Evolutionary conservation across 805 yeast species (phyloP), one percentile per base, ranked within the genome.

Genomic region (Candida dajiaensis): DNA sequence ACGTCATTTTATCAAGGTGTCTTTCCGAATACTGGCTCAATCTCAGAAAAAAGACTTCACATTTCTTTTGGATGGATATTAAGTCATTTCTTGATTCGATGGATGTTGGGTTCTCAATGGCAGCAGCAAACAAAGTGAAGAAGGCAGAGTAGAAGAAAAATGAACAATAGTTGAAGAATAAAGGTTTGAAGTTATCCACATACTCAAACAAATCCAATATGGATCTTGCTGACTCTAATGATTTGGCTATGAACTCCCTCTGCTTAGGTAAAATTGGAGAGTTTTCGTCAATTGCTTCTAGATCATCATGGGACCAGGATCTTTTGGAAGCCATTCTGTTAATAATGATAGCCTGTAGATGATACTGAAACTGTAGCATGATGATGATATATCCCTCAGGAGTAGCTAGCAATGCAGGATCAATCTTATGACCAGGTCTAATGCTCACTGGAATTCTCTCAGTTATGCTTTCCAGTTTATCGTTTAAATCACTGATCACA

Each of bases 271-370:
- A 37, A 5, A 37, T 26, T 4, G 29, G 25, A 11, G 41, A 31
- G 37, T 11, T 33, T 16, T 41, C 44, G 20, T 46, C 44, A 33
- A 48, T 45, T 18, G 38, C 38, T 2, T 44, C 46, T 16, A 46
- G 12, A 35, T 53, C 58, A 38, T 49, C 54, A 49, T 50, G 50
- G 16, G 51, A 31, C 64, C 63, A 59, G 2, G 58, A 51, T 38
- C 55, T 50, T 9, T 51, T 52, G 20, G 57, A 59, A 3, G 64
- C 59, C 58, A 58, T 53, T 48, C 62, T 52, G 48, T 58, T 59
- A 31, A 55, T 48, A 10, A 56, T 46, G 53, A 59, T 48, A 11
- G 46, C 39, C 19, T 50, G 49, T 3, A 55, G 43, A 36, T 51
- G 49, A 35, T 51, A 56, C n/a, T 52, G 53, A 13, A 54, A 40